Base-by-base conservation (phyloP, 352 stramenopile species). In the Thalassiosira ordinaria region DNA sequence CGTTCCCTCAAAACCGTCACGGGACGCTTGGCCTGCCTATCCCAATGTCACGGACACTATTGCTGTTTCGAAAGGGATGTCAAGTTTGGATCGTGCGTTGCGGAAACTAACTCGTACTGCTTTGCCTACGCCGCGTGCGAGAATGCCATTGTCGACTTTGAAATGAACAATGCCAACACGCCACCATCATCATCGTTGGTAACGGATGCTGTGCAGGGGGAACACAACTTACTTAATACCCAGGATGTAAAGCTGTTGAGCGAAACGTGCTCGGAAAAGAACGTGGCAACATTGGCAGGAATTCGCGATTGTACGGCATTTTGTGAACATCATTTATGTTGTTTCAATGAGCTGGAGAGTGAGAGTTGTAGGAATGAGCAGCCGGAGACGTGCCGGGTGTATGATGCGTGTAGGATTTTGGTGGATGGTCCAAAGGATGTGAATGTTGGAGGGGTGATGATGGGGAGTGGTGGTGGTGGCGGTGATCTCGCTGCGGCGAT, bases 271-370 rank as follows among this genome's bases (percentile, higher is more conserved):
- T 62, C 55, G 0, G 37, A 8, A 33, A 49, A 70, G 1, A 80
- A 70, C 57, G 27, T 80, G 0, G 37, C 31, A 6, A 74, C 39
- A 2, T 70, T 80, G 55, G 72, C 74, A 1, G 72, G 72, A 1
- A 80, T 80, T 49, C 1, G 63, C 1, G 72, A 80, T 46, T 80
- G 72, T 35, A 80, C 49, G 53, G 72, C 72, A 14, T 80, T 80
- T 57, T 80, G 72, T 59, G 46, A 74, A 22, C 72, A 80, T 69
- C 72, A 74, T 64, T 64, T 80, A 8, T 80, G 72, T 64, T 80
- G 72, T 64, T 80, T 80, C 51, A 74, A 39, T 56, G 44, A 49
- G 14, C 11, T 67, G 9, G 53, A 52, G 2, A 41, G 24, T 26
- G 72, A 68, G 24, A 79, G 31, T 61, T 71, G 61, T 22, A 16